These are phyloP conservation scores for Apiospora kogelbergensis DNA, from an alignment of 2,329 filamentous ascomycete species.

Conservation along the genomic window DNA sequence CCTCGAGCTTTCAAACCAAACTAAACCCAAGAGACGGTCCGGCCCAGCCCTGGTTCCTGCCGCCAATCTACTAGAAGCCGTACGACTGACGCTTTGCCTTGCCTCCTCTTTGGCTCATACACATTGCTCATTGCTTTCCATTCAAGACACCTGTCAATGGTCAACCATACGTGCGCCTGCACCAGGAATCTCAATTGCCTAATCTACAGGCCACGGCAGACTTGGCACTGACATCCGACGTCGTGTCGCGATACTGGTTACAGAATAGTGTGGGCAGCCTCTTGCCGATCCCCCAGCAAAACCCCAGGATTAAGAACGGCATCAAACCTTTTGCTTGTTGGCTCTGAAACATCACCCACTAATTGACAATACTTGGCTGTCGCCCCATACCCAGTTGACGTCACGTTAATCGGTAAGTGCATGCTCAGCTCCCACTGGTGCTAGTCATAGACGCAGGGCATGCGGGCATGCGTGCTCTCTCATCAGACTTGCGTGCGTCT, in stretches of 20 bases:
- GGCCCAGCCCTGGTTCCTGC: neutral
- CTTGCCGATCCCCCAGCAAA: constrained; percentile 5
- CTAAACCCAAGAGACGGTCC: neutral
- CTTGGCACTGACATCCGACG: neutral
- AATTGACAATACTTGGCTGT: neutral
- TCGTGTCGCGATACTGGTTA: neutral
- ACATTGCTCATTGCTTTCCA: neutral
- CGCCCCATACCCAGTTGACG: neutral
- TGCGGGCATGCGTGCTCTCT: neutral
- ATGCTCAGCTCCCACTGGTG: neutral
- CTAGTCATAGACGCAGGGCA: neutral
- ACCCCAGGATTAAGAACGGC: neutral
- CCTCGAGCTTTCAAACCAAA: neutral
- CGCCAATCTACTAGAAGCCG: neutral
- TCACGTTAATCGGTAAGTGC: neutral
- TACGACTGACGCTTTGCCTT: neutral
- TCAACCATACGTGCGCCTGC: neutral
- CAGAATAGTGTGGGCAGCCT: neutral
- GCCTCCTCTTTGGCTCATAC: neutral
- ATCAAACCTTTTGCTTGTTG: neutral
- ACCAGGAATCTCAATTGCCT: neutral
- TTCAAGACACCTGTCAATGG: neutral
- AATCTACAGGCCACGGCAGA: neutral
- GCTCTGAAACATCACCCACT: constrained; percentile 1
- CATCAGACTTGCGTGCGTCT: constrained; percentile 1